A percentile compares a stretch with the other conserved stretches of the same genome.
Conservation (phyloP, 257 asterid genomes). For the Solanum medicagineum region DNA sequence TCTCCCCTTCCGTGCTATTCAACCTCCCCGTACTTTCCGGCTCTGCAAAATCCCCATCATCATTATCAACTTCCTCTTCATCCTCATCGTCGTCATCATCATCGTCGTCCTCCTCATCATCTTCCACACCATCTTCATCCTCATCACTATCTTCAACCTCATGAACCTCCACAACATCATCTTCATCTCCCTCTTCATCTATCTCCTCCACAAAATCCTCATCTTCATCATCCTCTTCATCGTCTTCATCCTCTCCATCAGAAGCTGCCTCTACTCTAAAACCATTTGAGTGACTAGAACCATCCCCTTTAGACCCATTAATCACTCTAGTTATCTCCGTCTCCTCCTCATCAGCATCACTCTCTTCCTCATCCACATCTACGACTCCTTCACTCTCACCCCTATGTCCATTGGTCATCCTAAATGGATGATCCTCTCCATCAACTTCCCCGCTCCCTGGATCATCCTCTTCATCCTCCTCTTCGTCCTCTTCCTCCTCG, state of each 20-base stretch:
- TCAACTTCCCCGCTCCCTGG: conserved; percentile 93
- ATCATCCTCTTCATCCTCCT: conserved; percentile 51
- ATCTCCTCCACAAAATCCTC: conserved; percentile 67
- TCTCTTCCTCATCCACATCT: conserved; percentile 89
- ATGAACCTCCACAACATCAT: conserved; percentile 74
- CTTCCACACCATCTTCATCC: conserved; percentile 36
- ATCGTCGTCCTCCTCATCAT: conserved; percentile 32
- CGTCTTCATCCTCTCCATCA: conserved; percentile 38
- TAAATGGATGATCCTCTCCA: conserved; percentile 44
- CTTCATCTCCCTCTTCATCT: conserved; percentile 55
- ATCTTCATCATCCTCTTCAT: conserved; percentile 38
- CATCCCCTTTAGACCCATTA: conserved; percentile 17
- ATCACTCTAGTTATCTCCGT: conserved; percentile 46
- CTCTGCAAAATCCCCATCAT: conserved; percentile 43
- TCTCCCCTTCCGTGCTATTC: conserved; percentile 62
- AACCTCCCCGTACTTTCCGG: conserved; percentile 55
- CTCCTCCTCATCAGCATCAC: conserved; percentile 87
- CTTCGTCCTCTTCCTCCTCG: conserved; percentile 63
- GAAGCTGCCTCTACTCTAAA: conserved; percentile 35
- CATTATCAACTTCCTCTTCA: conserved; percentile 73
- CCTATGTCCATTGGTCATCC: conserved; percentile 40
- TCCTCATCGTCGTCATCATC: conserved; percentile 47
- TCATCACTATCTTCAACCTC: conserved; percentile 60
- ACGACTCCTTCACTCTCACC: conserved; percentile 61
- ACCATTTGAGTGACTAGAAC: conserved; percentile 47